Percentiles rank a stretch among this genome's conserved stretches.
phyloP scores from a whole-genome alignment of 2,329 filamentous ascomycete genomes.

The Cytospora chrysosperma region DNA sequence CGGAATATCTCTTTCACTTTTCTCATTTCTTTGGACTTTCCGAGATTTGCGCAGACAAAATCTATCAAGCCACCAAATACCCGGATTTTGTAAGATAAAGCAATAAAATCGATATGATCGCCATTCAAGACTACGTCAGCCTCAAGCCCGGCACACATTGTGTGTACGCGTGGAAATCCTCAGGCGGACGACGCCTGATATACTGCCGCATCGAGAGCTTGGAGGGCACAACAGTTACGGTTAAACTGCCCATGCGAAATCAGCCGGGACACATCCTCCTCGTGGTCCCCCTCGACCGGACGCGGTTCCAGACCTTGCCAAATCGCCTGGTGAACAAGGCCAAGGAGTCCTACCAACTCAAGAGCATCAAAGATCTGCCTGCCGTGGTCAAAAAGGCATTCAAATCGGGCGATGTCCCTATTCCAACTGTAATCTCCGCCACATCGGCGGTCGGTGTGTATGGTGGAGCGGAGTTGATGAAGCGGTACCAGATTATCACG shows the following conservation, averaged over 20 bases:
- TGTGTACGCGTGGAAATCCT: not conserved
- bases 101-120: not conserved
- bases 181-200: not conserved
- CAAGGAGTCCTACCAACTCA: not conserved
- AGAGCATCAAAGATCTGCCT: not conserved
- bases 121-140: not conserved
- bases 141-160: not conserved
- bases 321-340: not conserved
- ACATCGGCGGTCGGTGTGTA: not conserved
- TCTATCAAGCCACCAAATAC: not conserved
- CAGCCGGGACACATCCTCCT: not conserved
- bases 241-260: not conserved
- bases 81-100: too few species aligned
- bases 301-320: not conserved
- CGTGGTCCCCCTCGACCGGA: not conserved
- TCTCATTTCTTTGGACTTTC: not conserved
- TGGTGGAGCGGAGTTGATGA: not conserved
- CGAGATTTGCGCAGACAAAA: not conserved
- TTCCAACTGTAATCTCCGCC: not conserved
- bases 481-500: not conserved
- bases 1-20: not conserved
- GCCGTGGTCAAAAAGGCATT: not conserved
- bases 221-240: not conserved
- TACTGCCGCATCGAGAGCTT: not conserved
- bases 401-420: not conserved